Evolutionary conservation across 2,329 filamentous ascomycete species (phyloP).

Genomic region (Colletotrichum graminicola): DNA sequence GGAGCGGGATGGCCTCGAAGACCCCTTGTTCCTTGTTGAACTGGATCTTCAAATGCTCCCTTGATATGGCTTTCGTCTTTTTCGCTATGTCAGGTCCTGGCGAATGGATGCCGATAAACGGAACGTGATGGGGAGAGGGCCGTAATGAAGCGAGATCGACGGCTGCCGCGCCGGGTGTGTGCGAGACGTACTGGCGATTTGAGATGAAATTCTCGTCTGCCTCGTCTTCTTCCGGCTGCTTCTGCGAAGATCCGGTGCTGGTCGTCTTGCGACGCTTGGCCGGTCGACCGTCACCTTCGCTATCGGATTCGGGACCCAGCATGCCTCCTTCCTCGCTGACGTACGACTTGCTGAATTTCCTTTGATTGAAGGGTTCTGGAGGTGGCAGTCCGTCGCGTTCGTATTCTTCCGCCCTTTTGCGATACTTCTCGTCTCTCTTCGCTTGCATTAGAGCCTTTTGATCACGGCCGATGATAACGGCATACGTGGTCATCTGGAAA

Average conservation of each 20-base stretch:
- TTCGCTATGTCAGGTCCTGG: constrained; percentile 70
- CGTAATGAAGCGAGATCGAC: constrained; percentile 71
- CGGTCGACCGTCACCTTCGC: constrained; percentile 62
- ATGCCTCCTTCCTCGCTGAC: constrained; percentile 79
- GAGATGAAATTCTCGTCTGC: constrained; percentile 63
- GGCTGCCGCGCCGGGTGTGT: constrained; percentile 69
- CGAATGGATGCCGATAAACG: constrained; percentile 80
- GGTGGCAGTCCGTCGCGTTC: constrained; percentile 63
- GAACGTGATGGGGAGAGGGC: constrained; percentile 71
- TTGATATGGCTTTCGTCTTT: constrained; percentile 79
- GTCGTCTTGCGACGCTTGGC: constrained; percentile 62
- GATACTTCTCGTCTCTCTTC: constrained; percentile 63
- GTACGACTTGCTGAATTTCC: constrained; percentile 73
- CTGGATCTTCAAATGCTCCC: constrained; percentile 78
- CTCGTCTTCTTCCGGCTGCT: constrained; percentile 57
- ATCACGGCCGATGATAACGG: constrained; percentile 80
- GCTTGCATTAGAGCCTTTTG: constrained; percentile 69
- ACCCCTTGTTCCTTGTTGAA: constrained; percentile 73
- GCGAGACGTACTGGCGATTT: constrained; percentile 71
- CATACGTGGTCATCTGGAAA: constrained; percentile 83
- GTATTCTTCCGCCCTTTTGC: constrained; percentile 61
- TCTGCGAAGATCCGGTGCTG: constrained; percentile 56
- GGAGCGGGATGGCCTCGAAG: constrained; percentile 73
- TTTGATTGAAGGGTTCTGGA: constrained; percentile 62
- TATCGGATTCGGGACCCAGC: constrained; percentile 72